Base-by-base conservation (phyloP, 768 basidiomycete species). In the Lentinula raphanica region DNA sequence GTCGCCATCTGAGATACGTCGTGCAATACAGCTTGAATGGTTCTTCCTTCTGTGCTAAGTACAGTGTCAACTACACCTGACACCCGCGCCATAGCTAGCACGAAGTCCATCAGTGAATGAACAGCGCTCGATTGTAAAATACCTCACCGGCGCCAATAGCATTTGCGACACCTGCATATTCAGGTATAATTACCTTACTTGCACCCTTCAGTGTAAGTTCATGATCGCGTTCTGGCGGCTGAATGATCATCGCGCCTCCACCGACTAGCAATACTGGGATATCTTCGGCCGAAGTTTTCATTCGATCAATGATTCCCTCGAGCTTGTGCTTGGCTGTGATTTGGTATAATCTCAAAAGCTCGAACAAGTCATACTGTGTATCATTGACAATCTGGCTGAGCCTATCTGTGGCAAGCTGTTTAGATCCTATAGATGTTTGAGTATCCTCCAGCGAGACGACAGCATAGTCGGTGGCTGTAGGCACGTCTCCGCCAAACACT, bases 251-350 rank as follows among this genome's bases (percentile, higher is more conserved):
- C 0, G 80, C 76, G 19, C 83, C 84, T 21, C 84, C 84, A 35
- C 83, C 84, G 38, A 84, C 83, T 9, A 85, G 75, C 39, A 82
- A 76, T 9, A 84, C 77, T 17, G 81, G 76, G 35, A 79, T 69
- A 62, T 81, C 76, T 21, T 73, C 71, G 3, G 76, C 74, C 25
- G 76, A 75, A 5, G 83, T 85, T 72, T 85, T 85, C 81, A 84
- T 83, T 35, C 65, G 65, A 64, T 84, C 84, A 5, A 84, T 68
- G 17, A 75, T 74, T 13, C 72, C 69, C 64, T 85, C 82, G 9
- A 85, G 63, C 68, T 79, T 73, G 54, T 58, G 64, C 64, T 75
- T 78, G 63, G 84, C 78, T 27, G 67, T 69, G 31, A 67, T 71
- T 48, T 71, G 68, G 7, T 78, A 78, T 4, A 67, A 69, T 29